Evolutionary conservation across 2,329 filamentous ascomycete species (phyloP), one percentile per base, ranked within the genome.

Genomic region (Chrysosporium queenslandicum): DNA sequence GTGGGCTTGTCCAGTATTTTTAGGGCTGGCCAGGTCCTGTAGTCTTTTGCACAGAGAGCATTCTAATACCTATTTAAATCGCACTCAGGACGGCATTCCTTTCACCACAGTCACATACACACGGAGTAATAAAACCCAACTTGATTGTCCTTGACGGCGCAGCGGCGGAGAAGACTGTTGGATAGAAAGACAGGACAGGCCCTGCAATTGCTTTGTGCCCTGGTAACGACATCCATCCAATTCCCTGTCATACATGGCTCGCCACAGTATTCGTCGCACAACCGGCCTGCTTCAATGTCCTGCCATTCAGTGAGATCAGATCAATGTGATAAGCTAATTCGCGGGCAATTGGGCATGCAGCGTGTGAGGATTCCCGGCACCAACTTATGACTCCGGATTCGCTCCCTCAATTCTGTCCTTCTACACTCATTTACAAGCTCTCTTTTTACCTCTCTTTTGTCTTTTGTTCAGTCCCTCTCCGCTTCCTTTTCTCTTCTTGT

Each of bases 251-350:
- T 50, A 42, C 37, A 50, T 50, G 47, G 36, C 47, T 42, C 34
- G 47, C 47, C 47, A 50, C 47, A 50, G 25, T 37, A 4, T 42
- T 25, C 37, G 47, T 50, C 37, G 29, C 47, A 50, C 47, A 50
- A 42, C 36, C 25, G 9, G 16, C 37, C 21, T 34, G 47, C 39
- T 41, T 42, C 47, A 34, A 32, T 41, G 39, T 23, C 47, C 37
- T 32, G 47, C 36, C 16, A 16, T 25, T 20, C 37, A 32, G 25
- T 42, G 36, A 41, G 37, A 30, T 20, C 25, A 32, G n/a, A 20
- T 20, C 39, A 40, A 42, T 34, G 27, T 37, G 25, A 39, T 40
- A 7, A 41, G 37, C 16, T 32, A 9, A 32, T 50, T 50, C 36
- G 47, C 18, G 29, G 29, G 37, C 36, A 32, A 29, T 34, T 36